These are phyloP conservation scores for Fusarium euwallaceae DNA, from an alignment of 2,329 filamentous ascomycete species.

Conservation along the genomic window DNA sequence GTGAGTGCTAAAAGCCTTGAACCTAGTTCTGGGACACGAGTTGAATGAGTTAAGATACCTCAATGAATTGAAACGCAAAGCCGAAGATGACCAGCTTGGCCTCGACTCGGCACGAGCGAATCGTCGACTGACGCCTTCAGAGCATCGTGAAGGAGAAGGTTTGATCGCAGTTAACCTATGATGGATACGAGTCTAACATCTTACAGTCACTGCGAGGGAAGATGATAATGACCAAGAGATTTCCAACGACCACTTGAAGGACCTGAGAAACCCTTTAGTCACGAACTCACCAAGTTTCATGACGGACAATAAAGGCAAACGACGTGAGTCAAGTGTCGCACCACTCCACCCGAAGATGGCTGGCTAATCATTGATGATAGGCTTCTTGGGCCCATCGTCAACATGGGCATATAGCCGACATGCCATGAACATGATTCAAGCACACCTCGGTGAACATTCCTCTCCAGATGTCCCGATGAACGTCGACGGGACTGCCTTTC, in stretches of 20 bases:
- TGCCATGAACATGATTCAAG: constrained; percentile 17
- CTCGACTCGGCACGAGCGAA: not conserved
- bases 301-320: not conserved
- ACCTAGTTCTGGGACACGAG: accelerated
- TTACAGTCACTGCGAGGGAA: too few species aligned
- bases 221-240: not conserved
- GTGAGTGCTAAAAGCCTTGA: not conserved
- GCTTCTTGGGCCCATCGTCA: constrained; percentile 19
- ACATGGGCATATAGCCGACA: constrained; percentile 25
- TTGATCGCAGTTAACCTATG: too few species aligned
- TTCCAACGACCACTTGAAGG: not conserved
- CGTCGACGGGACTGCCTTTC: constrained; percentile 15
- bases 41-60: not conserved
- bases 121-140: not conserved
- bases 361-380: not conserved
- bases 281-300: not conserved
- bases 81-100: not conserved
- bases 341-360: not conserved
- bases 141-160: not conserved
- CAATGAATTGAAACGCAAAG: constrained; percentile 17
- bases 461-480: constrained; percentile 7
- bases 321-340: not conserved
- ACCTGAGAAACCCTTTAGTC: not conserved
- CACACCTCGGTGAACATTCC: constrained; percentile 6
- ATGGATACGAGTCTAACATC: not conserved